phyloP scores from a whole-genome alignment of 495 filamentous ascomycete species.

The Penicilliopsis zonata region DNA sequence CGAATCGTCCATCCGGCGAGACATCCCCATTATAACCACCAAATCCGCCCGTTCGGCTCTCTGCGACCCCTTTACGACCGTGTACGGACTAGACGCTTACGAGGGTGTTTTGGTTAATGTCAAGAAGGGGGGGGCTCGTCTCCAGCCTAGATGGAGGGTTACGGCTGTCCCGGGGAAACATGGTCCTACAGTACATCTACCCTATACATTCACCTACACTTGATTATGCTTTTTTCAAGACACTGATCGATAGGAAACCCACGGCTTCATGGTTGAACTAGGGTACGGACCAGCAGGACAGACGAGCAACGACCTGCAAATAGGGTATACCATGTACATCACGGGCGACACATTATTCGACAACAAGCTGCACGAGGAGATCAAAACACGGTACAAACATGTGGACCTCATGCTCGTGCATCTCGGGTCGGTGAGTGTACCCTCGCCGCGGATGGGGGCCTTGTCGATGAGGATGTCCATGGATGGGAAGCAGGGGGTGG shows the following conservation, averaged over 20 bases:
- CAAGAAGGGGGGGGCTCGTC: slow-evolving; percentile 3
- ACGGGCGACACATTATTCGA: slow-evolving; percentile 60
- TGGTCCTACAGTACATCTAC: slow-evolving; percentile 41
- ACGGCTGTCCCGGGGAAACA: slow-evolving; percentile 64
- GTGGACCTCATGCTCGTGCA: slow-evolving; percentile 62
- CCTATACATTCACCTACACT: too few species aligned
- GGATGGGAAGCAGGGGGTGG: slow-evolving; percentile 52
- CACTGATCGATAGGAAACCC: too few species aligned
- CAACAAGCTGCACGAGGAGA: slow-evolving; percentile 48
- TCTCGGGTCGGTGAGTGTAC: slow-evolving; percentile 54
- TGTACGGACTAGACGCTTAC: slow-evolving; percentile 43
- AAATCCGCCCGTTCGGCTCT: slow-evolving; percentile 48
- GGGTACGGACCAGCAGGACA: slow-evolving; percentile 22
- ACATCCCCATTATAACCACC: slow-evolving; percentile 53
- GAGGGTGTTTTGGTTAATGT: slow-evolving; percentile 40
- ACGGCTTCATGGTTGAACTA: slow-evolving; percentile 62
- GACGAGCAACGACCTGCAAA: slow-evolving; percentile 18
- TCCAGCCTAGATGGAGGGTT: slow-evolving; percentile 35
- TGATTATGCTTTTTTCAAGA: too few species aligned
- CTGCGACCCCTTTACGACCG: slow-evolving; percentile 40
- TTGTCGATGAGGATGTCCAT: slow-evolving; percentile 54
- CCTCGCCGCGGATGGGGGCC: slow-evolving; percentile 40
- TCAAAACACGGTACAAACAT: slow-evolving; percentile 39
- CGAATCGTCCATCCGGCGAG: slow-evolving; percentile 42
- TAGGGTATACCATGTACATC: slow-evolving; percentile 58